Evolutionary conservation across 1,284 basidiomycete genomes (phyloP), one percentile per base, ranked within the genome.

Genomic region (Cutaneotrichosporon sp.): DNA sequence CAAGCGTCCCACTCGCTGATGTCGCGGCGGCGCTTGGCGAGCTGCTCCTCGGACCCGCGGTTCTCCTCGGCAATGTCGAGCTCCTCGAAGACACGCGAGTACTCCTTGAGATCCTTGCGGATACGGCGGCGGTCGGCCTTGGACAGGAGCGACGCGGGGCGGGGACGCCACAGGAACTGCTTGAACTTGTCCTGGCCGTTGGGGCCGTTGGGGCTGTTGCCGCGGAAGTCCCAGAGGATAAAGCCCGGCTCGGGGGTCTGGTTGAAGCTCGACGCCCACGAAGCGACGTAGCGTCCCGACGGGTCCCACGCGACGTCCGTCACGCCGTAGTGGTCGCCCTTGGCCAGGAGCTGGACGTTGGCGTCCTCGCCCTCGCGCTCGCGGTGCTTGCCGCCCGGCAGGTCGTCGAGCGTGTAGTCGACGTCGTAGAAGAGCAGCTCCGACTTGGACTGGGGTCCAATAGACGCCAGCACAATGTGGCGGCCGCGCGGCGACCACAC

Each of bases 231-330:
- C 93, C 94, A 98, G 61, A 99, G 84, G 12, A 86, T 87, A 72
- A 87, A 99, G 39, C 96, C 96, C 62, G 97, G 90, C 75, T 98
- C 96, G 64, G 97, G 83, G 66, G 88, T 88, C 70, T 90, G 88
- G 65, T 89, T 85, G 94, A 96, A 99, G 17, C 88, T 86, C 66
- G 90, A 96, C 9, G 92, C 96, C 70, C 87, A 89, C 18, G 92
- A 94, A 39, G 89, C 88, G 45, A 98, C 80, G 76, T 89, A 97
- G 58, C 96, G 85, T 52, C 96, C 96, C 67, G 85, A 88, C 22
- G 96, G 94, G 75, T 99, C 96, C 96, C 96, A 98, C 70, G 97
- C 92, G 51, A 97, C 86, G 65, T 97, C 93, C 21, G 96, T 98
- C 59, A 98, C 84, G 57, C 94, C 96, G 73, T 96, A 98, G 77